A percentile compares a stretch with the other conserved stretches of the same genome.
phyloP scores from a whole-genome alignment of 2,329 filamentous ascomycete genomes.

The Ophiostoma ips region DNA sequence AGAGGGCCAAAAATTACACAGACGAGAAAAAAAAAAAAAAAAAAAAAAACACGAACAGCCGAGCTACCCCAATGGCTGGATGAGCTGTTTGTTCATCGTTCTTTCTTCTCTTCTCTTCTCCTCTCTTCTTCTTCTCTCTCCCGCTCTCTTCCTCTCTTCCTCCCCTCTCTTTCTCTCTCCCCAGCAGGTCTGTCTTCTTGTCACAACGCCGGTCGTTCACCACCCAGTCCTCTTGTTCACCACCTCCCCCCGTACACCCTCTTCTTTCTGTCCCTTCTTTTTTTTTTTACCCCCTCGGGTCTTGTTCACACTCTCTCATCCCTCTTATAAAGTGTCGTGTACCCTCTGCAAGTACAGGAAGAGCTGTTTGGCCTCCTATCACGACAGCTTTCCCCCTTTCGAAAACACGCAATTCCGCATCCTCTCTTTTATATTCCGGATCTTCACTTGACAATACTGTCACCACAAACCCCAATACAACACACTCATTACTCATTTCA shows the following conservation, averaged over 20 bases:
- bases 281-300: neutral
- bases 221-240: neutral
- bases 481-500: neutral
- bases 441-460: neutral
- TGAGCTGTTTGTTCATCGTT: too few species aligned
- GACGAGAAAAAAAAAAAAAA: neutral
- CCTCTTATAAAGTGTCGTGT: neutral
- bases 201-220: constrained; percentile 11
- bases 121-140: neutral
- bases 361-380: neutral
- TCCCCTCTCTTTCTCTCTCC: neutral
- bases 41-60: neutral
- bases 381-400: neutral
- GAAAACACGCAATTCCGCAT: neutral
- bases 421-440: neutral
- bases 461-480: neutral
- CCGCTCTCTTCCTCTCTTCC: constrained; percentile 1
- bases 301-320: neutral
- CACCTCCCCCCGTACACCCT: neutral
- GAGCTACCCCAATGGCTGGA: neutral
- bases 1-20: too few species aligned
- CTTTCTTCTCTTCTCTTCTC: neutral
- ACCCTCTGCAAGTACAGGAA: neutral
- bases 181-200: constrained; percentile 11
- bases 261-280: neutral